Evolutionary conservation across 306 rosid species (phyloP).

Genomic region (Echinosophora koreensis): DNA sequence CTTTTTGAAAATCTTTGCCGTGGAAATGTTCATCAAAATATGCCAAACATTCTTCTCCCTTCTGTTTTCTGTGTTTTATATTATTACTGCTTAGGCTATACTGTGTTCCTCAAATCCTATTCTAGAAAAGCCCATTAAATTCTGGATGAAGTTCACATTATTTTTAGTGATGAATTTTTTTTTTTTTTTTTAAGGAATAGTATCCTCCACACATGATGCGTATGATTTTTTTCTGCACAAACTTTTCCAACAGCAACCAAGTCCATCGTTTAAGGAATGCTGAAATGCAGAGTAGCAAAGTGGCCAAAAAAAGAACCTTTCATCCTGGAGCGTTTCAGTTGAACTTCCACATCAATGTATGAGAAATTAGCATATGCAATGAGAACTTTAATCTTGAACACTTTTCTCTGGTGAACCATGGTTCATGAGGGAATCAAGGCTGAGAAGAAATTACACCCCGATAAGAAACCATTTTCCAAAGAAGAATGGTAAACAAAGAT

Average conservation of each 20-base stretch:
- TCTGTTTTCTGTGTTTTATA: no score
- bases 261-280: not conserved
- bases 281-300: not conserved
- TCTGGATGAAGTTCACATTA: no score
- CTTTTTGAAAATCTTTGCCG: no score
- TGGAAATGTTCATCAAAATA: no score
- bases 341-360: constrained; percentile 27
- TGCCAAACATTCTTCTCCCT: no score
- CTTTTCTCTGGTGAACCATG: constrained; percentile 47
- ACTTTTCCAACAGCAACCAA: not conserved
- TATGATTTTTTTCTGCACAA: no score
- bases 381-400: constrained; percentile 44
- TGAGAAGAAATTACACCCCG: constrained; percentile 52
- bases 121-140: no score
- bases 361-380: constrained; percentile 9
- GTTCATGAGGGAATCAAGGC: constrained; percentile 63
- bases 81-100: no score
- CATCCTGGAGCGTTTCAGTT: constrained; percentile 7
- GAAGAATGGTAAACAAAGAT: constrained; percentile 36
- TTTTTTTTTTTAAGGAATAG: no score
- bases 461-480: constrained; percentile 25
- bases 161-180: no score
- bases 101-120: no score
- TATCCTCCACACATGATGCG: no score
- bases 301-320: not conserved